Conservation (phyloP, 805 yeast genomes). For the Candida arabinofermentans region DNA sequence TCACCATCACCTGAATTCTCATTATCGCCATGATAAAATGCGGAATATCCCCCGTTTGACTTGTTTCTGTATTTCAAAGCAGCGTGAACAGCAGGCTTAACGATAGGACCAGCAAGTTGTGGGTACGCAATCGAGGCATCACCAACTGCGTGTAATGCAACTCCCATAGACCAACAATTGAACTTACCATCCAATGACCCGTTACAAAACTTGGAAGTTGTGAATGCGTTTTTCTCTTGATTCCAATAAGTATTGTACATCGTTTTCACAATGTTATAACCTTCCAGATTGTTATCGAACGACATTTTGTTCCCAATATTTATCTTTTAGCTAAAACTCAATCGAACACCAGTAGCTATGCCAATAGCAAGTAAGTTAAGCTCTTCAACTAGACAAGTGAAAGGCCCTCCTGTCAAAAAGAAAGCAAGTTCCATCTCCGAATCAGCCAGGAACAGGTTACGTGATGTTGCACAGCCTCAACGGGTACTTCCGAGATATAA, state of each 20-base stretch:
- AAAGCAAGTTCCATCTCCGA: no score
- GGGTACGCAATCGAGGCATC: conserved; percentile 59
- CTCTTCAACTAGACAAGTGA: no score
- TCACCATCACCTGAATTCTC: conserved; percentile 49
- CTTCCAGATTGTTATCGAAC: conserved; percentile 33
- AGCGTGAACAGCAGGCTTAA: conserved; percentile 47
- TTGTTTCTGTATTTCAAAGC: conserved; percentile 50
- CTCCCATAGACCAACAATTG: conserved; percentile 32
- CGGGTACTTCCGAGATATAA: no score
- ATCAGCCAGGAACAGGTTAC: no score
- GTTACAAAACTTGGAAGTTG: conserved; percentile 29
- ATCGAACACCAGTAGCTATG: no score
- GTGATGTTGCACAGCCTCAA: no score
- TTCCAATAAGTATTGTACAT: conserved; percentile 40
- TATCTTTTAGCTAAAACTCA: no score
- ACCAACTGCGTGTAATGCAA: conserved; percentile 61
- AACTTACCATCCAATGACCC: conserved; percentile 9
- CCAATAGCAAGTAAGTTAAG: no score
- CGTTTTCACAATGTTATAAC: conserved; percentile 35
- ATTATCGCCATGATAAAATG: conserved; percentile 27
- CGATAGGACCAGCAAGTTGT: conserved; percentile 47
- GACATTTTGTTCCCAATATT: no score
- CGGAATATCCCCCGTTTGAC: conserved; percentile 54
- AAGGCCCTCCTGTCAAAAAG: no score
- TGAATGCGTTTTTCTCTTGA: conserved; percentile 31